Base-by-base conservation (phyloP, 2,329 filamentous ascomycete genomes). In the Fusarium austroafricanum region DNA sequence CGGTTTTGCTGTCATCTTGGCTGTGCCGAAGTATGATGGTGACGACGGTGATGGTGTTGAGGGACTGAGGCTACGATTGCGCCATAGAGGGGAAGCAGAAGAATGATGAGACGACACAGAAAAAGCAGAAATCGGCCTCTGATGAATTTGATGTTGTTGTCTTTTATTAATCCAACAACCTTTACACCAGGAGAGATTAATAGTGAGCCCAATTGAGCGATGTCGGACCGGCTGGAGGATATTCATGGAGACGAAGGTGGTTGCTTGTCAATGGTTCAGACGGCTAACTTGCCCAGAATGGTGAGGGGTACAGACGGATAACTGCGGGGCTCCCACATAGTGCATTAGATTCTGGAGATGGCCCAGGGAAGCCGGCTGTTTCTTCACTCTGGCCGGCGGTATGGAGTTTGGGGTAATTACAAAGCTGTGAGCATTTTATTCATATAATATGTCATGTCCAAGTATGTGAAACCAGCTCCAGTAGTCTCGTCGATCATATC, bases 401-500 rank as follows among this genome's bases (percentile, higher is more conserved):
- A 15, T 33, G 38, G 18, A 50, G 40, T 29, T 23, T 21, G 23
- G 35, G 47, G 23, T 43, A 21, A 35, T 35, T 35, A 10, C 15
- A n/a, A 15, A 35, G 12, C n/a, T 35, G 15, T n/a, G 15, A 35
- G 15, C 33, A 15, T 29, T 43, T 38, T 18, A 37, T 40, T 21
- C 21, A 21, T 29, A 14, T 56, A 4, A 29, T 20, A 15, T 46
- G 28, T 42, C 6, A 8, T 31, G 38, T 31, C 20, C 46, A 29
- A 45, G 31, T 52, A 18, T 38, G 6, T 15, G 8, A 15, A 35
- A 17, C 39, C 40, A 17, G 5, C 9, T 23, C 5, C 26, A 45
- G 23, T n/a, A 64, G 9, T 15, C 28, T 55, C 33, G 17, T 46
- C 15, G 33, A 42, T 78, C 61, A 85, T 38, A 85, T 79, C 63